phyloP scores from a whole-genome alignment of 305 asterid genomes.

The Fraxinus paxiana region DNA sequence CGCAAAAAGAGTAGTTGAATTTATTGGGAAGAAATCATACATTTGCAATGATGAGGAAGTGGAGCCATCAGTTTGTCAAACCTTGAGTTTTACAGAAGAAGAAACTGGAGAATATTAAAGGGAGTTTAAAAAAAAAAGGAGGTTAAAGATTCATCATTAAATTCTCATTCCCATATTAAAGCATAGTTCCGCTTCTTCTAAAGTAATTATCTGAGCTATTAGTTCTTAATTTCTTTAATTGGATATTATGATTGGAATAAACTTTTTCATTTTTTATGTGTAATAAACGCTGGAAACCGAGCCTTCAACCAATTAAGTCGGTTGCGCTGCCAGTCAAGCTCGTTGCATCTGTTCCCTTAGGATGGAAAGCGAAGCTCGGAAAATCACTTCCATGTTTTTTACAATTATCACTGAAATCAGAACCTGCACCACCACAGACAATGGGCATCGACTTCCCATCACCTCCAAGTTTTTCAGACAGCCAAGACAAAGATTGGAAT shows the following conservation, averaged over 20 bases:
- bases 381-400: slow-evolving; percentile 49
- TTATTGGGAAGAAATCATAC: slow-evolving; percentile 59
- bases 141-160: not conserved
- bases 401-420: slow-evolving; percentile 10
- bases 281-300: slow-evolving; percentile 32
- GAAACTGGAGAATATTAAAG: slow-evolving; percentile 23
- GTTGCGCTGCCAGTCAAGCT: slow-evolving; percentile 38
- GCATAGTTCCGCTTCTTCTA: slow-evolving; percentile 23
- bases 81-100: slow-evolving; percentile 52
- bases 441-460: slow-evolving; percentile 8
- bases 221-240: not conserved
- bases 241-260: slow-evolving; percentile 9
- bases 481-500: slow-evolving; percentile 20
- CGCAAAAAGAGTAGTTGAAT: slow-evolving; percentile 69
- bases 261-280: not conserved
- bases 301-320: slow-evolving; percentile 20
- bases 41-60: slow-evolving; percentile 48
- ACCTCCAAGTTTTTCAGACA: slow-evolving; percentile 27
- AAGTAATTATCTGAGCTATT: slow-evolving; percentile 1
- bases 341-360: slow-evolving; percentile 65
- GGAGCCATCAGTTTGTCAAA: slow-evolving; percentile 54
- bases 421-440: slow-evolving; percentile 8
- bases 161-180: not conserved
- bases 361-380: slow-evolving; percentile 90
- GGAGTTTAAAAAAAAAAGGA: not conserved